Evolutionary conservation across 306 rosid species (phyloP).

Genomic region (Gleditsia sinensis): DNA sequence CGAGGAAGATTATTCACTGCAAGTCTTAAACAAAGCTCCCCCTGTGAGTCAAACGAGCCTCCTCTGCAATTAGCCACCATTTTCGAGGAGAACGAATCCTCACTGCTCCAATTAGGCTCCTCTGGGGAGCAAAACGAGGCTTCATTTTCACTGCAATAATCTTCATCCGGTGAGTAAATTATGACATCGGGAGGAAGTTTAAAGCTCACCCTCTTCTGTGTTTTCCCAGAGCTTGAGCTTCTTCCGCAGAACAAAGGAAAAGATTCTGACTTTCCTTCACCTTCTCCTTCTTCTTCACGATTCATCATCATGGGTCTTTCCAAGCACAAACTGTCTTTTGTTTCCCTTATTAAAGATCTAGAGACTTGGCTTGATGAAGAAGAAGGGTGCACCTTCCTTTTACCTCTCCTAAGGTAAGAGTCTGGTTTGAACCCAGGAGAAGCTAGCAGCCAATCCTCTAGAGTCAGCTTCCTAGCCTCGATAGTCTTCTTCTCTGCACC

Average conservation of each 20-base stretch:
- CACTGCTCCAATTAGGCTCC: not conserved
- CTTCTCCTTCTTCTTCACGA: not conserved
- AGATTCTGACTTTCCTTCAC: slow-evolving; percentile 10
- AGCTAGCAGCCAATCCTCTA: slow-evolving; percentile 29
- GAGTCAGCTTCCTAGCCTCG: not conserved
- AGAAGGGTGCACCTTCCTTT: slow-evolving; percentile 46
- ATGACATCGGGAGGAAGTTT: slow-evolving; percentile 40
- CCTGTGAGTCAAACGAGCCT: slow-evolving; percentile 17
- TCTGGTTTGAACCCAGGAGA: slow-evolving; percentile 35
- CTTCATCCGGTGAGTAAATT: slow-evolving; percentile 29
- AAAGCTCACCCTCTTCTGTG: slow-evolving; percentile 37
- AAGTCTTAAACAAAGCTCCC: slow-evolving; percentile 28
- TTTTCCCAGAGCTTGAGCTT: slow-evolving; percentile 21
- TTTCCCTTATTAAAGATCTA: slow-evolving; percentile 24
- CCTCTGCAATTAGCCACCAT: not conserved
- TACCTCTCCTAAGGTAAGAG: not conserved
- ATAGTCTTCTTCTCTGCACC: not conserved
- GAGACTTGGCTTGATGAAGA: not conserved
- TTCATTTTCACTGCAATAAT: not conserved
- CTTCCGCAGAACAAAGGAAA: too few relatives aligned
- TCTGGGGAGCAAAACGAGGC: not conserved
- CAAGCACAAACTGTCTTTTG: slow-evolving; percentile 42
- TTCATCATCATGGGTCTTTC: slow-evolving; percentile 27
- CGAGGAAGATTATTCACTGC: slow-evolving; percentile 41
- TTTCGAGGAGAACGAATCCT: slow-evolving; percentile 20